phyloP scores from a whole-genome alignment of 345 rosid species.

The Eucalyptus curtisii region DNA sequence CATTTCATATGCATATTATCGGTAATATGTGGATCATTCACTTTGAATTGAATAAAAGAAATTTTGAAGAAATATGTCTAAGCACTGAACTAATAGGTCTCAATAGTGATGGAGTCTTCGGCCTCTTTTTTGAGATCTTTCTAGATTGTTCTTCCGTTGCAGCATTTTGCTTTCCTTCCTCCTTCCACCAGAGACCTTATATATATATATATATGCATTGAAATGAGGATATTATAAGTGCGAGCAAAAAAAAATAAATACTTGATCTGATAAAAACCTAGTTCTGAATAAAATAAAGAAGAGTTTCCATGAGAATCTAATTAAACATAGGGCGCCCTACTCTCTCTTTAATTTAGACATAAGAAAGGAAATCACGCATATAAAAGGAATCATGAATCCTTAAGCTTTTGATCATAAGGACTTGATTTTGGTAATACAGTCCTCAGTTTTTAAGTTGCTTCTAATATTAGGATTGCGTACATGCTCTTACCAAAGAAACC shows the following conservation, averaged over 20 bases:
- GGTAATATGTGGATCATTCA: slow-evolving; percentile 4
- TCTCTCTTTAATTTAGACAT: not conserved
- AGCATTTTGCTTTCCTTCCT: slow-evolving; percentile 42
- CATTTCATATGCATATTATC: slow-evolving; percentile 82
- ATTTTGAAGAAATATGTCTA: not conserved
- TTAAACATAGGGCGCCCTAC: not conserved
- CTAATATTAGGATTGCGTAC: not conserved
- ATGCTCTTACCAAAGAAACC: not conserved
- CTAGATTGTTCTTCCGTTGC: slow-evolving; percentile 29
- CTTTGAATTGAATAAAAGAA: not conserved
- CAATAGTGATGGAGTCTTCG: slow-evolving; percentile 39
- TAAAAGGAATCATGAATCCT: not conserved
- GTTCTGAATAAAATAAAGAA: not conserved
- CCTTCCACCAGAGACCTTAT: slow-evolving; percentile 66
- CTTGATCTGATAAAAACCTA: not conserved
- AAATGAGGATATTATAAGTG: not conserved
- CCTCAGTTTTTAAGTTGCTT: not conserved
- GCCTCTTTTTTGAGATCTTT: slow-evolving; percentile 41
- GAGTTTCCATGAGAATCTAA: not conserved
- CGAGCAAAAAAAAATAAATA: not conserved
- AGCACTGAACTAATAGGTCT: slow-evolving; percentile 60
- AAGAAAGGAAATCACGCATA: not conserved
- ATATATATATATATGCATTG: not conserved
- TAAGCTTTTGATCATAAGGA: not conserved
- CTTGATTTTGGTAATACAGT: not conserved